These are phyloP conservation scores for Backusella parvicylindrica DNA, from an alignment of 192 early-diverging fungal species.

Conservation along the genomic window DNA sequence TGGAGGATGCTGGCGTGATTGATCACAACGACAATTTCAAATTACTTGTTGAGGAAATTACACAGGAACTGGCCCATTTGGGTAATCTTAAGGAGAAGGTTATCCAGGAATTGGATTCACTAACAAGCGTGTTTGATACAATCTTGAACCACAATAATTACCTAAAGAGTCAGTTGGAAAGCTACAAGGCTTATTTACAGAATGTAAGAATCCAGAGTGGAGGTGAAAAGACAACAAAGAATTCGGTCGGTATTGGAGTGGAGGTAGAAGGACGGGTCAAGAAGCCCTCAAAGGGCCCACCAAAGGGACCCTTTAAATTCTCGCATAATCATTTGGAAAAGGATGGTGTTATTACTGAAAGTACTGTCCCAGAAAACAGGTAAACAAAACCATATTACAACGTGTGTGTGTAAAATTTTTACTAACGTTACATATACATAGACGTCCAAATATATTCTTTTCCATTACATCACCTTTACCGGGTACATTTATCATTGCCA, in stretches of 20 bases:
- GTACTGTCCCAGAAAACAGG: slow-evolving; percentile 88
- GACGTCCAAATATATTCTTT: slow-evolving; percentile 85
- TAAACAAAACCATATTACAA: slow-evolving; percentile 22
- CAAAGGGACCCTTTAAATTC: slow-evolving; percentile 74
- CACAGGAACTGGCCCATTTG: slow-evolving; percentile 85
- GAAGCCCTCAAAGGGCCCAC: slow-evolving; percentile 34
- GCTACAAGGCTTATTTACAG: slow-evolving; percentile 91
- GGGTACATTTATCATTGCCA: slow-evolving; percentile 85
- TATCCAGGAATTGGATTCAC: slow-evolving; percentile 69
- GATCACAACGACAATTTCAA: slow-evolving; percentile 71
- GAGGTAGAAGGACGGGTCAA: slow-evolving; percentile 48
- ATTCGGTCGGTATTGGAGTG: slow-evolving; percentile 63
- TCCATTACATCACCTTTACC: slow-evolving; percentile 83
- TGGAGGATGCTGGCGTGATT: slow-evolving; percentile 75
- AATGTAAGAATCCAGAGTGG: slow-evolving; percentile 82
- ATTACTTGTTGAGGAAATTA: slow-evolving; percentile 85
- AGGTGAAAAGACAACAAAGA: slow-evolving; percentile 33
- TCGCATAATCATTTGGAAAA: slow-evolving; percentile 82
- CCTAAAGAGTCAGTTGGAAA: slow-evolving; percentile 82
- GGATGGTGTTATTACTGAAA: slow-evolving; percentile 89
- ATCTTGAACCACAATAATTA: slow-evolving; percentile 96
- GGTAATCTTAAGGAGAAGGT: slow-evolving; percentile 90
- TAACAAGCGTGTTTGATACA: slow-evolving; percentile 87
- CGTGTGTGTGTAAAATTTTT: neutral
- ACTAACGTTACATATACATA: slow-evolving; percentile 22